Evolutionary conservation across 257 asterid species (phyloP).

Genomic region (Cruciata laevipes): DNA sequence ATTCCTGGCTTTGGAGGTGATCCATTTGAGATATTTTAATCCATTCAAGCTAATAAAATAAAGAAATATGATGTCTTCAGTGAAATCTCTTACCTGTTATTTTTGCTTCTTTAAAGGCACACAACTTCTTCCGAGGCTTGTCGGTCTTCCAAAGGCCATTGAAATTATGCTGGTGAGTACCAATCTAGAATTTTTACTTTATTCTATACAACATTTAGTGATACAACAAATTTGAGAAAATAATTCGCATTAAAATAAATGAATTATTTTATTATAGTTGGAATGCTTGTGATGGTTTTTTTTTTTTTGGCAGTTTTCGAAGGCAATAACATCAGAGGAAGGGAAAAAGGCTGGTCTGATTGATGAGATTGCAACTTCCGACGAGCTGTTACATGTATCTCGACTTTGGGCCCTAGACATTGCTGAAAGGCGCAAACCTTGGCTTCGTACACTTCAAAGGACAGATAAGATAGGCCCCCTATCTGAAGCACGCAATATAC

Average conservation of each 20-base stretch:
- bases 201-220: neutral
- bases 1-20: slow-evolving; percentile 97
- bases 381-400: slow-evolving; percentile 64
- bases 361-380: slow-evolving; percentile 72
- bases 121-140: slow-evolving; percentile 92
- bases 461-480: slow-evolving; percentile 73
- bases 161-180: slow-evolving; percentile 81
- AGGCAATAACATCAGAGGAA: slow-evolving; percentile 75
- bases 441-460: slow-evolving; percentile 85
- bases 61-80: neutral
- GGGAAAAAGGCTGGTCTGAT: slow-evolving; percentile 80
- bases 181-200: slow-evolving; percentile 9
- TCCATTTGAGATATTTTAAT: slow-evolving; percentile 12
- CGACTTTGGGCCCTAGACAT: slow-evolving; percentile 86
- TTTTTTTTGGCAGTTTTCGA: slow-evolving; percentile 55
- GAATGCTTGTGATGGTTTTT: neutral
- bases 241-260: neutral
- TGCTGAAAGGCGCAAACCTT: slow-evolving; percentile 61
- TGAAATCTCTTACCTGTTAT: neutral
- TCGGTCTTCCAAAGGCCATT: slow-evolving; percentile 83
- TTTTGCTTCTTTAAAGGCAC: slow-evolving; percentile 55
- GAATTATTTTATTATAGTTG: neutral
- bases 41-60: neutral
- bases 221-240: neutral
- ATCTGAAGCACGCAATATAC: slow-evolving; percentile 49